phyloP scores from a whole-genome alignment of 1,139 yeast species.

The Protomyces gravidus region DNA sequence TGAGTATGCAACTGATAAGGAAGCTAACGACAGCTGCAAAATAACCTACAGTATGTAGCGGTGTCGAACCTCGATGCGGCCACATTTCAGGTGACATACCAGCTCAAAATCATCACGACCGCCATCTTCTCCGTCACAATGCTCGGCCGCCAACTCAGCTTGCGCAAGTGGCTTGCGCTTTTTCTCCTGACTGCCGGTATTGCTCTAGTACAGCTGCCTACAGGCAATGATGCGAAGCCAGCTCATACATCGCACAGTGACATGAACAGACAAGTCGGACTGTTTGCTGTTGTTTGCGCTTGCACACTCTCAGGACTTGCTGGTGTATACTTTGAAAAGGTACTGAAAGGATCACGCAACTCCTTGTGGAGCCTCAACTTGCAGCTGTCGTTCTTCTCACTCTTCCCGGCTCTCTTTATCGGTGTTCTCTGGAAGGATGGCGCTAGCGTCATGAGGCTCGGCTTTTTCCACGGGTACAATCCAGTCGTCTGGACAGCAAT shows the following conservation, averaged over 20 bases:
- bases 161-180: conserved; percentile 43
- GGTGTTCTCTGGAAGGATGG: conserved; percentile 44
- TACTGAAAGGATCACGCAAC: conserved; percentile 42
- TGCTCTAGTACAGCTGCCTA: conserved; percentile 45
- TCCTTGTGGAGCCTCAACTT: conserved; percentile 45
- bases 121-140: conserved; percentile 47
- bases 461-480: conserved; percentile 45
- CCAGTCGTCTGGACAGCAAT: conserved; percentile 44
- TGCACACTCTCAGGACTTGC: conserved; percentile 45
- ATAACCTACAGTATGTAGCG: conserved; percentile 45
- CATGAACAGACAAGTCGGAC: conserved; percentile 37
- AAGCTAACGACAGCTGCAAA: conserved; percentile 38
- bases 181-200: conserved; percentile 43
- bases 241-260: not conserved
- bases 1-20: not conserved
- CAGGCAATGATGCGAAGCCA: conserved; percentile 29
- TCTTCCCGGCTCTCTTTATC: conserved; percentile 44
- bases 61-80: conserved; percentile 47
- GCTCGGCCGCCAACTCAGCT: conserved; percentile 40
- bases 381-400: conserved; percentile 44
- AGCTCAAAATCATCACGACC: conserved; percentile 45
- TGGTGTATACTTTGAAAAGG: conserved; percentile 47
- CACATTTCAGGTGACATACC: conserved; percentile 47
- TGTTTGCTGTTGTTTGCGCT: conserved; percentile 43
- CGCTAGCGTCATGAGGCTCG: conserved; percentile 38